Conservation (phyloP, 768 basidiomycete genomes). For the Tulasnella calospora region DNA sequence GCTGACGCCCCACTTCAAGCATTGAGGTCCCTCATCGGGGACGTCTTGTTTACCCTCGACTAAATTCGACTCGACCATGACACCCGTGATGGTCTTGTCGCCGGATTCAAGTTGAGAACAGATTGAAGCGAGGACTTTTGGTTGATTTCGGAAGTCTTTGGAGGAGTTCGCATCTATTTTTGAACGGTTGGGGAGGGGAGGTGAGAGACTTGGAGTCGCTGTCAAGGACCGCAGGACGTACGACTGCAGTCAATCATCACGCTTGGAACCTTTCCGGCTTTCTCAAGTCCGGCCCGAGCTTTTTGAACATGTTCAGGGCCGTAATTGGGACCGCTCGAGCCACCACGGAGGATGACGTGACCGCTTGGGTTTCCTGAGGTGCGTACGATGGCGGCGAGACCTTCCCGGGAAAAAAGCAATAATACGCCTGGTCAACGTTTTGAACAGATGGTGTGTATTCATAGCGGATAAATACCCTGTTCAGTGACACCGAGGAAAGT, state of each 20-base stretch:
- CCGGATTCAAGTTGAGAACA: slow-evolving; percentile 70
- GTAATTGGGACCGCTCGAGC: slow-evolving; percentile 87
- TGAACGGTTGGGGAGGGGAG: slow-evolving; percentile 24
- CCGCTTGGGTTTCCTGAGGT: slow-evolving; percentile 78
- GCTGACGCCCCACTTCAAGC: slow-evolving; percentile 72
- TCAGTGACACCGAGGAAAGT: slow-evolving; percentile 78
- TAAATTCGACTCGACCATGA: slow-evolving; percentile 97
- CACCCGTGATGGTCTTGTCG: slow-evolving; percentile 69
- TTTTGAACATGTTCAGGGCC: slow-evolving; percentile 62
- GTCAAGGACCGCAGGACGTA: slow-evolving; percentile 39
- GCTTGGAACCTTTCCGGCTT: slow-evolving; percentile 56
- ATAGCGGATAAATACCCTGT: slow-evolving; percentile 27
- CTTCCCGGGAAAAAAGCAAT: slow-evolving; percentile 23
- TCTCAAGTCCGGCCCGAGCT: slow-evolving; percentile 58
- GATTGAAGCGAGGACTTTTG: slow-evolving; percentile 67
- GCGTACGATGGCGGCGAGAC: slow-evolving; percentile 90
- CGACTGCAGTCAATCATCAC: slow-evolving; percentile 88
- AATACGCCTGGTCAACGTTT: background rate
- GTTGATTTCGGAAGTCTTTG: slow-evolving; percentile 91
- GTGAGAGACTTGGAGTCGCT: background rate
- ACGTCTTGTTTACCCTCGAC: slow-evolving; percentile 88
- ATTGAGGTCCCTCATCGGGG: slow-evolving; percentile 57
- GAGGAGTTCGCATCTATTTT: slow-evolving; percentile 85
- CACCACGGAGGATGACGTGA: slow-evolving; percentile 94
- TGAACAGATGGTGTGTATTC: background rate